phyloP scores from a whole-genome alignment of 257 asterid species.

The Agastache rugosa region DNA sequence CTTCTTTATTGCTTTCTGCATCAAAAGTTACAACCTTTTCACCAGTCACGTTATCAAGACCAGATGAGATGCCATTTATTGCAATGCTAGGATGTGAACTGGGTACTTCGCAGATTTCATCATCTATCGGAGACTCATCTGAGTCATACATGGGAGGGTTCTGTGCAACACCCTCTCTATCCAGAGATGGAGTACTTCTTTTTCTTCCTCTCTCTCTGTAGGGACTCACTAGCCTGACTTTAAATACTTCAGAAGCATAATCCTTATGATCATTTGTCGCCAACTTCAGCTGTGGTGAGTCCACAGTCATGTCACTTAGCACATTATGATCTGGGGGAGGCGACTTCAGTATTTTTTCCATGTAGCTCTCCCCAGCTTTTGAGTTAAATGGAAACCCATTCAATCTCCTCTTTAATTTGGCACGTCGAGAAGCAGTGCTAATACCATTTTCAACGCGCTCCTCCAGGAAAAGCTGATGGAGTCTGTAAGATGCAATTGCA shows the following conservation, averaged over 20 bases:
- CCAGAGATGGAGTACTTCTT: conserved; percentile 55
- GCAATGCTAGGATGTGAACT: conserved; percentile 41
- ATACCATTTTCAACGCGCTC: conserved; percentile 75
- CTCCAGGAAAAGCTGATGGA: conserved; percentile 88
- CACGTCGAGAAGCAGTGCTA: conserved; percentile 55
- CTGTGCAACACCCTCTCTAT: conserved; percentile 44
- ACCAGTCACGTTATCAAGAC: conserved; percentile 40
- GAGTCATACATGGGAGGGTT: conserved; percentile 41
- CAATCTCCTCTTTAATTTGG: conserved; percentile 77
- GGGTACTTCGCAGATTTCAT: conserved; percentile 41
- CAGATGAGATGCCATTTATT: conserved; percentile 46
- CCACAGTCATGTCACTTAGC: conserved; percentile 59
- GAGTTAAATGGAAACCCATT: conserved; percentile 85
- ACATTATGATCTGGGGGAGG: conserved; percentile 75
- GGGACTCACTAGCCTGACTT: conserved; percentile 51
- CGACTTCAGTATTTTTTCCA: conserved; percentile 67
- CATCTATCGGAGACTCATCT: conserved; percentile 44
- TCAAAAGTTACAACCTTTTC: conserved; percentile 57
- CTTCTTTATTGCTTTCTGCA: conserved; percentile 51
- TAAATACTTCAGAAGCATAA: conserved; percentile 48
- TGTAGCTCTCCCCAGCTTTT: conserved; percentile 83
- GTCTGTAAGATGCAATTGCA: conserved; percentile 57
- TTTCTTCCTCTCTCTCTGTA: conserved; percentile 49
- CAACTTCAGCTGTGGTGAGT: conserved; percentile 45
- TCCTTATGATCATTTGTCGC: conserved; percentile 46